These are phyloP conservation scores for Phytophthora constricta DNA, from an alignment of 352 stramenopile species.

Conservation along the genomic window DNA sequence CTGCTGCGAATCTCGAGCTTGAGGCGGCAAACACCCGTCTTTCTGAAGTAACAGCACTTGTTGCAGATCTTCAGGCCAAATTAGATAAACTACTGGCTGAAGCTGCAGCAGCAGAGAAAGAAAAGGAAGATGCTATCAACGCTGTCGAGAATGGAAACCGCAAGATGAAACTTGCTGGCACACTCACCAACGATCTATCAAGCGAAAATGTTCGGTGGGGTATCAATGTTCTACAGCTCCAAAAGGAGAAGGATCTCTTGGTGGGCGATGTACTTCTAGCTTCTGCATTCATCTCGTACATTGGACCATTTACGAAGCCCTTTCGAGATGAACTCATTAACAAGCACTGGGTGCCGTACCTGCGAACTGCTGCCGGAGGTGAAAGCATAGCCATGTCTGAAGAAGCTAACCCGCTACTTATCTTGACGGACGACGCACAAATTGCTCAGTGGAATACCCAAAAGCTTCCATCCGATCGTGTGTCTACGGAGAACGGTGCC, in stretches of 20 bases:
- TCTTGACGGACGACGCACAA: conserved; percentile 92
- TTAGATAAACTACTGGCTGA: conserved; percentile 93
- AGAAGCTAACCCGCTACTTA: conserved; percentile 88
- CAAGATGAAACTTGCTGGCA: conserved; percentile 96
- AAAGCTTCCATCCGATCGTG: conserved; percentile 90
- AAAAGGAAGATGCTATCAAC: conserved; percentile 94
- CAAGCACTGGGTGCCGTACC: conserved; percentile 92
- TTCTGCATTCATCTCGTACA: conserved; percentile 96
- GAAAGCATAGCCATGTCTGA: conserved; percentile 93
- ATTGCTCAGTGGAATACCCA: conserved; percentile 96
- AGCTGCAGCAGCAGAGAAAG: conserved; percentile 89
- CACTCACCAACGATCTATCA: conserved; percentile 94
- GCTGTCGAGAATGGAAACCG: conserved; percentile 92
- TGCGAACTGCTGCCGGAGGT: conserved; percentile 86
- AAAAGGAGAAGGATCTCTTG: conserved; percentile 92
- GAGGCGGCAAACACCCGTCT: conserved; percentile 92
- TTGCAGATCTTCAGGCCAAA: conserved; percentile 94
- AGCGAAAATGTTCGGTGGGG: conserved; percentile 96
- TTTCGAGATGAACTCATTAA: conserved; percentile 95
- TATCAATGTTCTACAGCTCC: conserved; percentile 93
- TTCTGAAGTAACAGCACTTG: conserved; percentile 85
- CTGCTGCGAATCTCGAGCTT: conserved; percentile 92
- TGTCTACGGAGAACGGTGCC: conserved; percentile 94
- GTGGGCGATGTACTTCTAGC: conserved; percentile 94
- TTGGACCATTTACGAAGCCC: conserved; percentile 94